Base-by-base conservation (phyloP, 1,284 basidiomycete genomes). In the Fomitopsis betulina region DNA sequence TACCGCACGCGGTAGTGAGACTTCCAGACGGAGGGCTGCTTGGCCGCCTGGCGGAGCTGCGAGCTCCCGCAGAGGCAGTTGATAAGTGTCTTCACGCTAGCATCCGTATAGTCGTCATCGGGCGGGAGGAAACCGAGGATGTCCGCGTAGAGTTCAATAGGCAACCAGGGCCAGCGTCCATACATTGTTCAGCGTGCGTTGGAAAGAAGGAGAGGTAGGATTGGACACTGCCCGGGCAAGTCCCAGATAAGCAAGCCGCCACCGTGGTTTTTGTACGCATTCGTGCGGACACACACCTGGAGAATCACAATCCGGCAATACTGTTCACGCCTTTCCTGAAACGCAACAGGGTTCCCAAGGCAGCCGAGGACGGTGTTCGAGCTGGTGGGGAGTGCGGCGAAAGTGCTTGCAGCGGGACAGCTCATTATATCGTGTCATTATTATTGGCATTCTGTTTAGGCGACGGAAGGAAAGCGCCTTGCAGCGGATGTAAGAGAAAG, bases 1-100 rank as follows among this genome's bases (percentile, higher is more conserved):
- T 84, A 86, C 13, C 80, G 76, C 25, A 60, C 65, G 30, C 62
- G 70, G 66, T 85, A 86, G 57, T 82, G 79, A 1, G 73, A 65
- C 61, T 79, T 73, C 84, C 84, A 86, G 33, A 85, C 58, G 2
- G 57, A 49, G 5, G 69, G 52, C 10, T 62, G 58, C 49, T 63
- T 64, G 2, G 70, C 69, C 12, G 71, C 73, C 37, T 68, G 64
- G 19, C 70, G 68, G 13, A 73, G 60, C 27, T 70, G 43, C 4
- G 60, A 57, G 63, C 63, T 73, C 9, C 66, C 60, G 19, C 61
- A 61, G 32, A 72, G 64, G 57, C 66, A 75, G 60, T 61, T 67
- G 7, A 68, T 53, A 12, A 77, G 64, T 0, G 70, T 67, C 27
- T 55, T 57, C 15, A 68, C 62, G 37, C 65, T 62, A 6, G 62